Evolutionary conservation across 768 basidiomycete genomes (phyloP).

Genomic region (Mycena filopes): DNA sequence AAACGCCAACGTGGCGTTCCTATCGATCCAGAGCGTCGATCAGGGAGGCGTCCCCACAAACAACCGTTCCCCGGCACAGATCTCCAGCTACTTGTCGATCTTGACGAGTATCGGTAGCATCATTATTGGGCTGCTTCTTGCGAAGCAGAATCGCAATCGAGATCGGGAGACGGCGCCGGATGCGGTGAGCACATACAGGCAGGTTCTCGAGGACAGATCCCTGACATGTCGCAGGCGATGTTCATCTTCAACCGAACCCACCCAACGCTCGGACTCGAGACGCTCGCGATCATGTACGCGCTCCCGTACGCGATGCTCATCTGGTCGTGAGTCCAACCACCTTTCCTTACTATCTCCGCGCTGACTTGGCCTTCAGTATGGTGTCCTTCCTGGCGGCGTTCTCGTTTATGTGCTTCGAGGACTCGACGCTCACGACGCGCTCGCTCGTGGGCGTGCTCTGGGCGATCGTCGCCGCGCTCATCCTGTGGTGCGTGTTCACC

Average conservation of each 20-base stretch:
- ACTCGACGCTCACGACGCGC: conserved; percentile 40
- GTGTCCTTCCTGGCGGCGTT: conserved; percentile 53
- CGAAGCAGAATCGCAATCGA: conserved; percentile 56
- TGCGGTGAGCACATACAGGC: conserved; percentile 46
- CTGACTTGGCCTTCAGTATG: conserved; percentile 40
- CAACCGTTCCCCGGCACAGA: conserved; percentile 54
- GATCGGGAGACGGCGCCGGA: conserved; percentile 47
- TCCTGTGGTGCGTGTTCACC: conserved; percentile 58
- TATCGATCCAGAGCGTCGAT: conserved; percentile 61
- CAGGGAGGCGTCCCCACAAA: conserved; percentile 22
- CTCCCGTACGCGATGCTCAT: conserved; percentile 67
- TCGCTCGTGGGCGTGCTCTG: conserved; percentile 45
- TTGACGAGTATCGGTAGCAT: conserved; percentile 60
- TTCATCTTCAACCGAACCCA: conserved; percentile 33
- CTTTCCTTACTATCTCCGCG: conserved; percentile 37
- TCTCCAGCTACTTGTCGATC: conserved; percentile 62
- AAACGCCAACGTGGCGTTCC: conserved; percentile 67
- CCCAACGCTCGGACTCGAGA: conserved; percentile 55
- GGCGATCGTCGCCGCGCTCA: conserved; percentile 43
- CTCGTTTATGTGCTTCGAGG: conserved; percentile 46
- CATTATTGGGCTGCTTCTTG: conserved; percentile 58
- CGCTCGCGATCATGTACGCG: conserved; percentile 62
- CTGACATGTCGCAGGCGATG: neutral
- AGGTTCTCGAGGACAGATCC: neutral
- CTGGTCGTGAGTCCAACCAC: conserved; percentile 62